Evolutionary conservation across 495 filamentous ascomycete species (phyloP), one percentile per base, ranked within the genome.

Genomic region (Aspergillus ostianus): DNA sequence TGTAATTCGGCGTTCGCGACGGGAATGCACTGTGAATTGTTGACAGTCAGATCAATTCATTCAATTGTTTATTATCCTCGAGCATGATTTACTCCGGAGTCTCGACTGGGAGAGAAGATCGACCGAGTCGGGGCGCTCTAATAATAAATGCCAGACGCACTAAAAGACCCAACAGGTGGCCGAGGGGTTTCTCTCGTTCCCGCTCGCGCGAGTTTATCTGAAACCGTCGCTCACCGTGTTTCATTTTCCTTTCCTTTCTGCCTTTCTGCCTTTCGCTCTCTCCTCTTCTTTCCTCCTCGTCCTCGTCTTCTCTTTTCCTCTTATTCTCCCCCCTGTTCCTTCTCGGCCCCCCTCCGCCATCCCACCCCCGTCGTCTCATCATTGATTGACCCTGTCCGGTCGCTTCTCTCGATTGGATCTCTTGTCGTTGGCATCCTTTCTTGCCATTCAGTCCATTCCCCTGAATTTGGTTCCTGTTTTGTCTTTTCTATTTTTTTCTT

Each of bases 201-300:
- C 29, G 29, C 29, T 10, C 7, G 6, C 36, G 36, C 36, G 36
- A 41, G 36, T 41, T 41, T 41, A 49, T 49, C 47, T 49, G 23
- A 26, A 49, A 49, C 23, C 23, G 47, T 20, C 47, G 18, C 47
- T 49, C 47, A 56, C 54, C 54, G 21, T 48, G 41, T 56, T 26
- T 47, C 19, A 12, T 56, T 19, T 47, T 29, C 12, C 21, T n/a
- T 47, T 18, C 19, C 45, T 30, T 47, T 47, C 20, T 48, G 6
- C 53, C 27, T 44, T 44, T 32, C 18, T 41, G 19, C 45, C 47
- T 23, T 19, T 26, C 47, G 13, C 47, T 48, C 55, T 15, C 29
- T 21, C 18, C 36, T 48, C 20, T 13, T 48, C 20, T 21, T 48
- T 48, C 46, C 20, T 48, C 46, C 20, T n/a, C 9, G 17, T n/a